Base-by-base conservation (phyloP, 1,139 yeast genomes). In the Taphrina betulina region DNA sequence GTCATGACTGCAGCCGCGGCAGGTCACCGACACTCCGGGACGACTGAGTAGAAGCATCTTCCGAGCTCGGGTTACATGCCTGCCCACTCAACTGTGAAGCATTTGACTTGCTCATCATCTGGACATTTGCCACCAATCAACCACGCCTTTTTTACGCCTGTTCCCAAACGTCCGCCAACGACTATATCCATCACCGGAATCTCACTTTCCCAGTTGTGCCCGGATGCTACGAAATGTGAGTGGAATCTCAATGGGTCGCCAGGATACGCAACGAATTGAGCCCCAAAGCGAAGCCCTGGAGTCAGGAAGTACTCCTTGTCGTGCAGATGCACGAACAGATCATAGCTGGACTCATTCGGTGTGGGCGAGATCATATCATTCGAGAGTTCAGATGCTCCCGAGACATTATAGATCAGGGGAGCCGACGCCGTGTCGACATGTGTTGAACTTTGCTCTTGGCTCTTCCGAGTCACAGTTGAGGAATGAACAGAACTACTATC, bases 221-320 rank as follows among this genome's bases (percentile, higher is more conserved):
- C 76, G 54, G 80, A 80, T 1, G 87, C 85, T 5, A 87, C 82
- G 60, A 83, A 77, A 68, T 90, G 96, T 1, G 96, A 85, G 69
- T 92, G 98, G 66, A 81, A 92, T 51, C 95, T 71, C 58, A 92
- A 72, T 1, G 97, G 95, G 67, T 92, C 98, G 0, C 96, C 97
- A 0, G 97, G 97, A 64, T 92, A 92, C 1, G 92, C 89, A 53
- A 92, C 79, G 65, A 81, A 88, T 58, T 82, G 82, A 2, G 95
- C 95, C 0, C 98, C 98, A 67, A 90, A 92, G 60, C 95, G 76
- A 40, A 89, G 73, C 0, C 97, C 98, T 0, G 97, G 96, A 33
- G 89, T 76, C 20, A 89, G 62, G 63, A 67, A 85, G 66, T 76
- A 83, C 0, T 78, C 80, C 17, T 67, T 64, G 0, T 65, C 62